Evolutionary conservation across 2,329 filamentous ascomycete species (phyloP).

Genomic region (Cercospora beticola): DNA sequence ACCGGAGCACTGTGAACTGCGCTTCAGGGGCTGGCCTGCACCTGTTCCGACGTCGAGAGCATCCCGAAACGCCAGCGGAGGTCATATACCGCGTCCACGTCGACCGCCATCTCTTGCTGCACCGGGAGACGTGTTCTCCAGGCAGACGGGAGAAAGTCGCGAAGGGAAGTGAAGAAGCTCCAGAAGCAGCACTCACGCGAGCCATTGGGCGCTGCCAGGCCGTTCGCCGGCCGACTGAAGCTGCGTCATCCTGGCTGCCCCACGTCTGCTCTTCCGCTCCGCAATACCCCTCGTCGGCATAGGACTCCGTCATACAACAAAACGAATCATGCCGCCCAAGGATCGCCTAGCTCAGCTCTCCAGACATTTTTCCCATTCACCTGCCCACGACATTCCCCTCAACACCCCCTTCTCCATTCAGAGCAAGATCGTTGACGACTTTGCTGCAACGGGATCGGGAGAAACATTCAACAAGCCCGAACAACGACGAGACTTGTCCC

Average conservation of each 20-base stretch:
- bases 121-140: not conserved
- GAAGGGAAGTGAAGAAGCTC: not conserved
- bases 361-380: conserved; percentile 58
- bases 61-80: not conserved
- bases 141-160: not conserved
- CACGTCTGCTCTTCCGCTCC: conserved; percentile 15
- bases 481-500: conserved; percentile 31
- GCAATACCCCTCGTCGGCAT: conserved; percentile 13
- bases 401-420: conserved; percentile 66
- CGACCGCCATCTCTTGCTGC: not conserved
- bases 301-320: conserved; percentile 4
- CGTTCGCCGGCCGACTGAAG: not conserved
- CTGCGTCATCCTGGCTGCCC: conserved; percentile 21
- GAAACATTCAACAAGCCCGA: conserved; percentile 26
- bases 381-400: conserved; percentile 54
- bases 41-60: not conserved
- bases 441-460: conserved; percentile 13
- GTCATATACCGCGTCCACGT: not conserved
- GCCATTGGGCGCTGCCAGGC: not conserved
- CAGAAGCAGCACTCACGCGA: not conserved
- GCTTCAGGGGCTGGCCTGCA: not conserved
- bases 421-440: conserved; percentile 41
- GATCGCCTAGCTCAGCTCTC: conserved; percentile 56
- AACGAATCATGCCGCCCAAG: conserved; percentile 36
- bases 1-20: conserved; percentile 2